Percentiles rank a stretch among this genome's conserved stretches.
These are phyloP conservation scores for Thecaphora frezii DNA, from an alignment of 1,284 basidiomycete species.

Conservation along the genomic window DNA sequence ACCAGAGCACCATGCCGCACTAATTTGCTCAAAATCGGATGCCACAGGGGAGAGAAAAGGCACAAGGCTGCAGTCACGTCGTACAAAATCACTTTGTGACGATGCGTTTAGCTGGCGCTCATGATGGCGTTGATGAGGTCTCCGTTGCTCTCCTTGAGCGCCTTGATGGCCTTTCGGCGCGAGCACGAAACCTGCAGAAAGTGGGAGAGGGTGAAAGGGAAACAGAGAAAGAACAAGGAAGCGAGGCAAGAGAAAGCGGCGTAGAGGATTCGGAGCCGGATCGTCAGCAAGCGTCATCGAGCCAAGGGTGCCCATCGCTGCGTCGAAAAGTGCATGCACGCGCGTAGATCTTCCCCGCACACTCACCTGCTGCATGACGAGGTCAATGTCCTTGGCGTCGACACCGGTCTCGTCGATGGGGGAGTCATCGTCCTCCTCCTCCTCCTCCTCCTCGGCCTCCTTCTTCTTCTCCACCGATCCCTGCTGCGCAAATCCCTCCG, in stretches of 20 bases:
- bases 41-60: too few species aligned
- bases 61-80: too few species aligned
- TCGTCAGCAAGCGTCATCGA: background rate
- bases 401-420: conserved; percentile 63
- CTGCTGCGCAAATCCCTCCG: conserved; percentile 55
- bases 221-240: background rate
- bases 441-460: conserved; percentile 55
- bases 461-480: conserved; percentile 27
- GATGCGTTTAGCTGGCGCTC: conserved; percentile 41
- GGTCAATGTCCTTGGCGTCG: conserved; percentile 87
- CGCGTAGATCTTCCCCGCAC: too few species aligned
- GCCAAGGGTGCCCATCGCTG: conserved; percentile 1
- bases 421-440: conserved; percentile 57
- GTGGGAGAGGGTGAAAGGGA: background rate
- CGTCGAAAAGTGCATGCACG: too few species aligned
- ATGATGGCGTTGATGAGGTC: conserved; percentile 59
- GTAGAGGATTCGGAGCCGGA: background rate
- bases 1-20: too few species aligned
- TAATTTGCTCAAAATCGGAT: too few species aligned
- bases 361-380: conserved; percentile 78
- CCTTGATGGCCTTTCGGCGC: conserved; percentile 58
- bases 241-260: background rate
- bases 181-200: conserved; percentile 46
- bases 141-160: conserved; percentile 57
- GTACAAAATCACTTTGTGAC: background rate